Percentiles rank a stretch among this genome's conserved stretches.
Evolutionary conservation across 805 yeast genomes (phyloP).

Genomic region (Cyberlindnera euphorbiae): DNA sequence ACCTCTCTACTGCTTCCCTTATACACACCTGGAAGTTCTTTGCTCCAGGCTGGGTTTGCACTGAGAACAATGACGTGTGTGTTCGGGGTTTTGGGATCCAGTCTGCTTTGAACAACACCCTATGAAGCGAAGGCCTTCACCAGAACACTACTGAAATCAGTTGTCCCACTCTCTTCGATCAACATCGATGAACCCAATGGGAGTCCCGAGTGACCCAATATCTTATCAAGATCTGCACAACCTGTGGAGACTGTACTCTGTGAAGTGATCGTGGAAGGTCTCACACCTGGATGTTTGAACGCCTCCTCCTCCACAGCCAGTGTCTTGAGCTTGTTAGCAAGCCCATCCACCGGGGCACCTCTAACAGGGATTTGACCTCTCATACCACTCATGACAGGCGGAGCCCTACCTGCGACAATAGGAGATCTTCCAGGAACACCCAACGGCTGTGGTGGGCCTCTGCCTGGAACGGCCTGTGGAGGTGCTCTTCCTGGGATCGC

Average conservation of each 20-base stretch:
- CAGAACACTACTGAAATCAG: constrained; percentile 77
- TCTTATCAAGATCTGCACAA: constrained; percentile 63
- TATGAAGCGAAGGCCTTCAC: constrained; percentile 69
- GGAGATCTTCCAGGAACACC: constrained; percentile 3
- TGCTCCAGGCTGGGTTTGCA: constrained; percentile 51
- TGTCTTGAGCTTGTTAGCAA: constrained; percentile 4
- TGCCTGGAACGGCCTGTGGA: constrained; percentile 11
- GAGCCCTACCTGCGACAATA: neutral
- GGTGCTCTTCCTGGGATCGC: constrained; percentile 17
- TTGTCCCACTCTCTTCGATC: constrained; percentile 80
- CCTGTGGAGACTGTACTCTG: constrained; percentile 81
- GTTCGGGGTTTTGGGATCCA: constrained; percentile 34
- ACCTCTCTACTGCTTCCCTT: constrained; percentile 63
- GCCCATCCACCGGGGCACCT: constrained; percentile 4
- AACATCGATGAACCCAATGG: constrained; percentile 72
- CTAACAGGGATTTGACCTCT: constrained; percentile 5
- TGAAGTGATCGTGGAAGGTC: constrained; percentile 72
- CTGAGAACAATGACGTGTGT: constrained; percentile 68
- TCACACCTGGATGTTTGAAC: constrained; percentile 45
- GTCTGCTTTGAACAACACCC: constrained; percentile 63
- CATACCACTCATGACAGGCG: constrained; percentile 3
- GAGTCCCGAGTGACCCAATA: constrained; percentile 76
- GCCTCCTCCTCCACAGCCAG: constrained; percentile 11
- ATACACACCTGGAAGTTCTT: constrained; percentile 72
- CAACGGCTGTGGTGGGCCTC: constrained; percentile 9